Evolutionary conservation across 164 flowering plant species (phyloP), one percentile per base, ranked within the genome.

Genomic region (Protea cynaroides): DNA sequence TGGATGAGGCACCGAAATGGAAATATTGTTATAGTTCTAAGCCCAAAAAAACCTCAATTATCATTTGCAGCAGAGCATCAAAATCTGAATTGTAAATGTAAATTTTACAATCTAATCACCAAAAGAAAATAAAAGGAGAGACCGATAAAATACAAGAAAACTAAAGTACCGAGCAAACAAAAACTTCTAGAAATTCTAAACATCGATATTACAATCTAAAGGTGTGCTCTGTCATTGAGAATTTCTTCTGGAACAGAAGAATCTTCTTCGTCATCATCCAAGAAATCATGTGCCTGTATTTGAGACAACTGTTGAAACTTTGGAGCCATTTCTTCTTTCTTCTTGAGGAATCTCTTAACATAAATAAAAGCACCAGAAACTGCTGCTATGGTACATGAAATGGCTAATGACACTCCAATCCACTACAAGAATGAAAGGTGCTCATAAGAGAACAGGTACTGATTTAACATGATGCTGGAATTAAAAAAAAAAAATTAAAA

Each of bases 261-360:
- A 49, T 56, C 74, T 10, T 66, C 66, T 25, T 71, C 74, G 19
- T 71, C 75, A 3, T 67, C 75, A 63, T 66, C 71, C 67, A 66
- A 51, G 47, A 56, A 47, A 14, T 37, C 59, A 14, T 53, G 60
- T 11, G 47, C 51, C 34, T 71, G 75, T 64, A 72, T 67, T 25
- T 72, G 64, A 13, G 71, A 66, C 22, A 72, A 36, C 55, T 72
- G 75, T 59, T 57, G 75, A 63, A 72, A 72, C 63, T 72, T 72
- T 23, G 64, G 12, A 8, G 21, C 46, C 1, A 36, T 21, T 19
- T 8, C 38, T 49, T 62, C 64, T 2, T 37, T 57, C 60, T 61
- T 56, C 58, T 50, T 22, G 24, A 18, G 58, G 11, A 25, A 66
- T 58, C 25, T 67, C 55, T 62, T 66, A 0, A 12, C n/a, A 15